Evolutionary conservation across 2,329 filamentous ascomycete species (phyloP).

Genomic region (Tolypocladium sp.): DNA sequence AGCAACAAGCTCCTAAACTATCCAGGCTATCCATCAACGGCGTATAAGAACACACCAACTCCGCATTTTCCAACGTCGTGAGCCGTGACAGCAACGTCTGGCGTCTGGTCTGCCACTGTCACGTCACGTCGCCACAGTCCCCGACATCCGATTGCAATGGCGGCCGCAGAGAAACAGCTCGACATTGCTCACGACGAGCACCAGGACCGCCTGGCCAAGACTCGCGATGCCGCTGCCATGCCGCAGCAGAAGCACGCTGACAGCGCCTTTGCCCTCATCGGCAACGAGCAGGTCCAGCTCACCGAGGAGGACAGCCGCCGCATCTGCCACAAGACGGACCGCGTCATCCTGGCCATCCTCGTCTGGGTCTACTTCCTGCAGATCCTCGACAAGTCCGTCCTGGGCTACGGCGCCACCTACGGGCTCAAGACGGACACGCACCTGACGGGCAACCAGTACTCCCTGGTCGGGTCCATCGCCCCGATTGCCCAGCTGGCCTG

Average conservation of each 20-base stretch:
- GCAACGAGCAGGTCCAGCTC: slow-evolving; percentile 3
- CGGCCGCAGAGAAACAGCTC: slow-evolving; percentile 1
- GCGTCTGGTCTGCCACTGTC: background rate
- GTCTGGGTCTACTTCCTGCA: slow-evolving; percentile 52
- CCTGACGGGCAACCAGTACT: slow-evolving; percentile 45
- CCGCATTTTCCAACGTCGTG: background rate
- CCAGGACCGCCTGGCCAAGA: background rate
- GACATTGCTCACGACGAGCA: slow-evolving; percentile 6
- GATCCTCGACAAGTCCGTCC: slow-evolving; percentile 48
- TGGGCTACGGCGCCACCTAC: slow-evolving; percentile 49
- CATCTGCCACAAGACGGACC: slow-evolving; percentile 53
- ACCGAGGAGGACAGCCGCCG: slow-evolving; percentile 19
- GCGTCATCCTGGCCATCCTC: slow-evolving; percentile 43
- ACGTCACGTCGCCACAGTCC: background rate
- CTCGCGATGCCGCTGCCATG: background rate
- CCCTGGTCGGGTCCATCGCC: slow-evolving; percentile 45
- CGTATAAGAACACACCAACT: background rate
- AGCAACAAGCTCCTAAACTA: background rate
- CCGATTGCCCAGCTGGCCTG: slow-evolving; percentile 52
- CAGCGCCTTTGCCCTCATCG: slow-evolving; percentile 1
- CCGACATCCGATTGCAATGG: background rate
- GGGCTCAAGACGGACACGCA: slow-evolving; percentile 39
- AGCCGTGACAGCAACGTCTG: background rate
- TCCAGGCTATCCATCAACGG: background rate
- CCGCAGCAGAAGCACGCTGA: background rate